Evolutionary conservation across 108 stramenopile species (phyloP), one percentile per base, ranked within the genome.

Genomic region (Skeletonema marinoi): DNA sequence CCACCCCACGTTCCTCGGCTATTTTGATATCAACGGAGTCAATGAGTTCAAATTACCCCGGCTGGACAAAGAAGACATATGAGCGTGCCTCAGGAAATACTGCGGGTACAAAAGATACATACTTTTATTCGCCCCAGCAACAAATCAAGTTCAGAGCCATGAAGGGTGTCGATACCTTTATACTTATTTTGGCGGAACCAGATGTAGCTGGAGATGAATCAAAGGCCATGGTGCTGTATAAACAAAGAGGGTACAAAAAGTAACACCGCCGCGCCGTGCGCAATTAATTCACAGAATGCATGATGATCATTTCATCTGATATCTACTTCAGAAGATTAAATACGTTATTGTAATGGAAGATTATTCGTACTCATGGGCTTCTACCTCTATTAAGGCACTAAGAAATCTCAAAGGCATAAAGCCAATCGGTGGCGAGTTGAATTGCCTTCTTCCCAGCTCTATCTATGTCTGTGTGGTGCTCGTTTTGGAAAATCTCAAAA

Each of bases 101-200:
- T 19, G 71, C 61, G 5, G 70, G 76, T 6, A 32, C 25, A 2
- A 64, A 39, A 14, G 76, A 77, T 72, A 38, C 60, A 25, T 77
- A 77, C 25, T 77, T 44, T 21, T 77, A 64, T 39, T 77, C 76
- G 30, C 76, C 76, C 7, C 35, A 36, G 3, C 38, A 36, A 4
- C 19, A 72, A 54, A 72, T 71, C 62, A 77, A 77, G 38, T 72
- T 77, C 60, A 33, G 76, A 7, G 65, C 74, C 2, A 75, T 64
- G 51, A 75, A 75, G 35, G 51, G 46, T 6, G 44, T 66, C 3
- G 50, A 25, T 17, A 66, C 59, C 17, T 75, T 75, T 39, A 32
- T 33, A 4, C 54, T 54, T 11, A 75, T 75, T 60, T 39, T 75
- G 56, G n/a, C 32, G 19, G 70, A 71, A 21, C 33, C 33, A 30